phyloP scores from a whole-genome alignment of 2,329 filamentous ascomycete genomes.

The Aspergillus pseudonomiae region DNA sequence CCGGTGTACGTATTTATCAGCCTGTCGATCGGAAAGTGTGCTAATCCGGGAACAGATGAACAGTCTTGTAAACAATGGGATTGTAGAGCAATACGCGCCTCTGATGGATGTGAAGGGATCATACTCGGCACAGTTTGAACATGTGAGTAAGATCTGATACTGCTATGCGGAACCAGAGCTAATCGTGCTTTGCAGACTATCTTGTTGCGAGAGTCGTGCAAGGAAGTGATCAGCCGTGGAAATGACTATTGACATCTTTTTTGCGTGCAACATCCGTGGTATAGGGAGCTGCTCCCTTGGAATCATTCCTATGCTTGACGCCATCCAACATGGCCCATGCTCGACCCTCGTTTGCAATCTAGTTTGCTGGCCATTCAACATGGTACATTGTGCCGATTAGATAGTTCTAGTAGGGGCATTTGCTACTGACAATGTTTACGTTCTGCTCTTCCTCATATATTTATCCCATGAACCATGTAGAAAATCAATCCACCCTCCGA shows the following conservation, averaged over 20 bases:
- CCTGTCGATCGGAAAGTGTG: not conserved
- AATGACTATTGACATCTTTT: slow-evolving; percentile 52
- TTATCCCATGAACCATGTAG: not conserved
- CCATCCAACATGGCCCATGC: slow-evolving; percentile 1
- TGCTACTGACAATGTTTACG: not conserved
- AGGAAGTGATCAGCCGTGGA: slow-evolving; percentile 58
- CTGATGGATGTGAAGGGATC: slow-evolving; percentile 62
- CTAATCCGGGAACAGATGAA: slow-evolving; percentile 52
- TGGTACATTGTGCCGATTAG: not conserved
- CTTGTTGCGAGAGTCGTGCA: slow-evolving; percentile 48
- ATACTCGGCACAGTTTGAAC: slow-evolving; percentile 68
- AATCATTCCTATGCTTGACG: not conserved
- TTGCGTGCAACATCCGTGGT: not conserved
- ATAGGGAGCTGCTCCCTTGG: not conserved
- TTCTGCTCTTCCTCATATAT: not conserved
- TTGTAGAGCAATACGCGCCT: slow-evolving; percentile 61
- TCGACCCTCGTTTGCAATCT: not conserved
- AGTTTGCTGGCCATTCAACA: slow-evolving; percentile 1
- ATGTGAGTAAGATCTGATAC: slow-evolving; percentile 38
- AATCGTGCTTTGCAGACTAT: slow-evolving; percentile 46
- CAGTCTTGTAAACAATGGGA: slow-evolving; percentile 58
- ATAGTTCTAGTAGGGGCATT: not conserved
- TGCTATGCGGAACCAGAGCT: not conserved
- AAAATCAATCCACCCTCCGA: not conserved
- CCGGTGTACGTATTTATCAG: slow-evolving; percentile 51